These are phyloP conservation scores for Puccinia sorghi DNA, from an alignment of 1,284 basidiomycete species.

Conservation along the genomic window DNA sequence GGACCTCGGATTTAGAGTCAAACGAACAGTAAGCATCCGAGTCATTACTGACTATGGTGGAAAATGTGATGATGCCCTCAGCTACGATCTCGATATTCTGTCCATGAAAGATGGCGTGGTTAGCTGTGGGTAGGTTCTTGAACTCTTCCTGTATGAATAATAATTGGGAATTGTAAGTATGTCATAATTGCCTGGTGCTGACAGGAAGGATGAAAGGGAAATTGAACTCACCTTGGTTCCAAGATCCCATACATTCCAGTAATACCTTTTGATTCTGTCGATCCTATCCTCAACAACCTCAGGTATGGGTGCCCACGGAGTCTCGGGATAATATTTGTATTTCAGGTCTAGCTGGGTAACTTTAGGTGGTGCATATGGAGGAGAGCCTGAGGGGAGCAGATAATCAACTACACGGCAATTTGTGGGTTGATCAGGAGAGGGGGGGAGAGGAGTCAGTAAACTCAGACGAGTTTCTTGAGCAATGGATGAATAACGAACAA, in stretches of 20 bases:
- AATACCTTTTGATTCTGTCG: constrained; percentile 52
- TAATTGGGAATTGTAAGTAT: background rate
- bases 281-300: constrained; percentile 33
- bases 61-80: constrained; percentile 80
- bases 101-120: constrained; percentile 72
- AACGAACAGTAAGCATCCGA: constrained; percentile 73
- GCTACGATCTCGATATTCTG: constrained; percentile 78
- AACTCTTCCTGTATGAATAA: constrained; percentile 63
- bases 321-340: constrained; percentile 49
- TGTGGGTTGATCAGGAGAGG: background rate
- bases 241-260: constrained; percentile 96
- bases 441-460: background rate
- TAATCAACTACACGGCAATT: constrained; percentile 24
- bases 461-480: no score
- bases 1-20: constrained; percentile 72
- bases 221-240: constrained; percentile 60
- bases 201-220: background rate
- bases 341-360: constrained; percentile 35
- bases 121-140: constrained; percentile 72
- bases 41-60: constrained; percentile 69
- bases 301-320: constrained; percentile 47
- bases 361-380: constrained; percentile 16
- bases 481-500: constrained; percentile 74
- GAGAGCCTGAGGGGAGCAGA: constrained; percentile 1
- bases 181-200: background rate